These are phyloP conservation scores for Seiridium cupressi DNA, from an alignment of 2,329 filamentous ascomycete genomes.

Conservation along the genomic window DNA sequence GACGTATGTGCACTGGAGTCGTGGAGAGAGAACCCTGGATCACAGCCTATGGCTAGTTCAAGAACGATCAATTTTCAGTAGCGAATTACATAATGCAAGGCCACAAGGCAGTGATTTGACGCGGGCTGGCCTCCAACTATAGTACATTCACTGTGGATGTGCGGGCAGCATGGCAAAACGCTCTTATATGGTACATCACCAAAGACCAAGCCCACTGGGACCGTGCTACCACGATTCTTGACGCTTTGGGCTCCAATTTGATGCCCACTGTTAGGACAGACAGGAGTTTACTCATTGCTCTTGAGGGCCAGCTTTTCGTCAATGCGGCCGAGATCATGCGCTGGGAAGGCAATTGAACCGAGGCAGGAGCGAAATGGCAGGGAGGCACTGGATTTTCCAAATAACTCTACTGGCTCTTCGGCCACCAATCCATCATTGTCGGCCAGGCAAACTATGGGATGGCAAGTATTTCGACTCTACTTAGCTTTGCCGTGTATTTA, in stretches of 20 bases:
- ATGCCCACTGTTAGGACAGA: constrained; percentile 32
- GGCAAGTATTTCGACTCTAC: constrained; percentile 34
- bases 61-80: not conserved
- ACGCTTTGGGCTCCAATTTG: constrained; percentile 32
- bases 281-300: constrained; percentile 32
- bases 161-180: constrained; percentile 37
- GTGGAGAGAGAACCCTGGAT: not conserved
- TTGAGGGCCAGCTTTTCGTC: constrained; percentile 37
- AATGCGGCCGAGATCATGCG: constrained; percentile 44
- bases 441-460: constrained; percentile 43
- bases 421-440: constrained; percentile 32
- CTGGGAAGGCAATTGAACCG: constrained; percentile 38
- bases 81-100: constrained; percentile 26
- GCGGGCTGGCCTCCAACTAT: constrained; percentile 33
- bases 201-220: constrained; percentile 32
- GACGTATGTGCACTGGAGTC: not conserved
- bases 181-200: constrained; percentile 42
- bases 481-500: constrained; percentile 37
- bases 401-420: constrained; percentile 40
- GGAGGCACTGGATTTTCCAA: constrained; percentile 35
- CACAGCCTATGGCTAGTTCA: not conserved
- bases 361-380: constrained; percentile 29
- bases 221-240: constrained; percentile 30
- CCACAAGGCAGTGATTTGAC: constrained; percentile 27
- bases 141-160: constrained; percentile 32